Percentiles rank a stretch among this genome's conserved stretches.
Evolutionary conservation across 352 stramenopile genomes (phyloP).

Genomic region (Globisporangium emineosum): DNA sequence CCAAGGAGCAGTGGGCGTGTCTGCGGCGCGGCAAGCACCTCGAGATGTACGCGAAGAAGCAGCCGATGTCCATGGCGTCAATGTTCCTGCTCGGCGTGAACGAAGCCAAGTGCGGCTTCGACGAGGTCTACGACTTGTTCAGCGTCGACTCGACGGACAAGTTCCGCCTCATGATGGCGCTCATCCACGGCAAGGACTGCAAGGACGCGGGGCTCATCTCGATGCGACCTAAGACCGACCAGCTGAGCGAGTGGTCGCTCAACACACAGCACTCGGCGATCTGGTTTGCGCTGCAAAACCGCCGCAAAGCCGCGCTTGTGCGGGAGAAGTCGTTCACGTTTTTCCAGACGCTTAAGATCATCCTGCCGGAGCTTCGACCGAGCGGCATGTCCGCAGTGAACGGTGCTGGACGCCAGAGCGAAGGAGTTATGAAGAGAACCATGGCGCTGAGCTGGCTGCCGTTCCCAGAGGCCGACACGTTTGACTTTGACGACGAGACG

Average conservation of each 20-base stretch:
- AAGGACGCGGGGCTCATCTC: constrained; percentile 50
- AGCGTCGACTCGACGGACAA: constrained; percentile 50
- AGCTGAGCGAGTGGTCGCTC: constrained; percentile 28
- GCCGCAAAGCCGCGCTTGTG: constrained; percentile 43
- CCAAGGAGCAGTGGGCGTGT: constrained; percentile 52
- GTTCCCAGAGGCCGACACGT: constrained; percentile 27
- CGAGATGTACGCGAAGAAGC: constrained; percentile 56
- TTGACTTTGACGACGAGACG: constrained; percentile 3
- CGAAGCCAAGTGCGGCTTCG: constrained; percentile 51
- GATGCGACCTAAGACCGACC: constrained; percentile 32
- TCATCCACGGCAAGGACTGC: constrained; percentile 53
- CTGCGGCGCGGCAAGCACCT: constrained; percentile 47
- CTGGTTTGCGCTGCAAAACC: constrained; percentile 58
- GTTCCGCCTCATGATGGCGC: constrained; percentile 64
- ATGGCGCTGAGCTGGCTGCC: constrained; percentile 59
- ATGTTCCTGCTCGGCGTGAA: constrained; percentile 60
- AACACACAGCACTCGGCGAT: constrained; percentile 56
- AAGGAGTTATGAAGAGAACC: constrained; percentile 54
- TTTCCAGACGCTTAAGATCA: constrained; percentile 63
- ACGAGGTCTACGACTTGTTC: constrained; percentile 55
- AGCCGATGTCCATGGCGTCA: constrained; percentile 25
- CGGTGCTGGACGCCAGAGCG: constrained; percentile 25
- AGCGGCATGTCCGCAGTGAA: constrained; percentile 7
- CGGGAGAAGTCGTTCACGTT: constrained; percentile 56
- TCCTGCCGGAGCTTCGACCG: constrained; percentile 35